These are phyloP conservation scores for Thalia dealbata DNA, from an alignment of 176 grass and related monocot genomes.

Conservation along the genomic window DNA sequence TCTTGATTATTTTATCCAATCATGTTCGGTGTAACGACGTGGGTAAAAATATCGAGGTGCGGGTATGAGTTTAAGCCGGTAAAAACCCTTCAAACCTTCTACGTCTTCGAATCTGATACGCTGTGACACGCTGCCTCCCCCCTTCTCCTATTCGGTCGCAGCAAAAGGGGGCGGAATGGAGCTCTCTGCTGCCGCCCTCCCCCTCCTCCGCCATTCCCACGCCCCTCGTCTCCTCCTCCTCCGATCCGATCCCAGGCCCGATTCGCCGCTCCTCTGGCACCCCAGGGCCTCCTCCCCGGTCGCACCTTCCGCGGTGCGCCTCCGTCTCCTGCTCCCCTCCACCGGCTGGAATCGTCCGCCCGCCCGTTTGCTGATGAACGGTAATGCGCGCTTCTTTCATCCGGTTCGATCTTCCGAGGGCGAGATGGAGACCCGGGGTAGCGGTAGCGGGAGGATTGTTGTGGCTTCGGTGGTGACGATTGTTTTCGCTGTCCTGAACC, in stretches of 20 bases:
- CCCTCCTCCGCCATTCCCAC: not conserved
- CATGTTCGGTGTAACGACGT: too few relatives aligned
- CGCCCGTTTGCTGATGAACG: not conserved
- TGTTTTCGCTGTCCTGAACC: constrained; percentile 62
- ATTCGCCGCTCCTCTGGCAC: not conserved
- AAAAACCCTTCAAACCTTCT: too few relatives aligned
- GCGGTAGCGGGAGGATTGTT: constrained; percentile 23
- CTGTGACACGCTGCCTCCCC: not conserved
- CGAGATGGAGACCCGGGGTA: not conserved
- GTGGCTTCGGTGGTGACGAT: constrained; percentile 39
- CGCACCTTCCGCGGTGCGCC: not conserved
- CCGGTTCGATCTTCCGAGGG: not conserved
- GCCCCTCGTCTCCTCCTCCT: not conserved
- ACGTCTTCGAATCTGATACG: not conserved
- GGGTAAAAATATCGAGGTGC: too few relatives aligned
- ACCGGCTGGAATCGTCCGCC: not conserved
- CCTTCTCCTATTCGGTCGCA: not conserved
- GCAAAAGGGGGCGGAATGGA: not conserved
- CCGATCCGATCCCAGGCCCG: not conserved
- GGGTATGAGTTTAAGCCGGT: too few relatives aligned
- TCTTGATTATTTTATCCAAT: too few relatives aligned
- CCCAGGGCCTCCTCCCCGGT: not conserved
- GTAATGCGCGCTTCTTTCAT: not conserved
- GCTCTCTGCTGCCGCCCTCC: not conserved
- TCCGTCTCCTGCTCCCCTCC: not conserved